These are phyloP conservation scores for Ramalina peruviana DNA, from an alignment of 495 filamentous ascomycete genomes.

Conservation along the genomic window DNA sequence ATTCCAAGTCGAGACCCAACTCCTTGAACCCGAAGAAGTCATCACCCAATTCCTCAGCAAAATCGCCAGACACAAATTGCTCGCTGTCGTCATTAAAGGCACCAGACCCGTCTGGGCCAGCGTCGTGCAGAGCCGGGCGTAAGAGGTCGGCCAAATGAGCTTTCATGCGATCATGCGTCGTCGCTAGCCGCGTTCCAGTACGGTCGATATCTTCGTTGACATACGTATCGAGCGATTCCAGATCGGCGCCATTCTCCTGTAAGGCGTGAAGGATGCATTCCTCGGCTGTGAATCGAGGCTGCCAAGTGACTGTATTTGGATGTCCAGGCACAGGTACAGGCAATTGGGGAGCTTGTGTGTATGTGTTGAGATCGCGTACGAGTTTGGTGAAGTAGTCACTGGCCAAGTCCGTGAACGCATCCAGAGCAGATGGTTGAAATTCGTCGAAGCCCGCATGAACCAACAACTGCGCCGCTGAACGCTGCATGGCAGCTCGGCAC, in stretches of 20 bases:
- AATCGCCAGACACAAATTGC: constrained; percentile 92
- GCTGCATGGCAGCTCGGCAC: constrained; percentile 69
- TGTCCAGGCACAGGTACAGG: constrained; percentile 11
- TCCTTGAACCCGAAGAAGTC: constrained; percentile 99
- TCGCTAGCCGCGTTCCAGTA: constrained; percentile 64
- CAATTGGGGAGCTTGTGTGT: constrained; percentile 68
- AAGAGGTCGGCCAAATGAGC: constrained; percentile 78
- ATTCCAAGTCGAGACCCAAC: constrained; percentile 77
- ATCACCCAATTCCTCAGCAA: constrained; percentile 92
- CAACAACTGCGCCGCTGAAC: constrained; percentile 85
- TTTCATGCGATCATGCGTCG: constrained; percentile 87
- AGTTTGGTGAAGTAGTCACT: constrained; percentile 81
- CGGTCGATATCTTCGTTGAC: constrained; percentile 89
- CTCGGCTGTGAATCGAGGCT: constrained; percentile 59
- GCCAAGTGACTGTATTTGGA: constrained; percentile 35
- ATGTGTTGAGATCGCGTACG: constrained; percentile 60
- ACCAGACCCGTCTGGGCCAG: constrained; percentile 68
- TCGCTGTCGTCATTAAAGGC: constrained; percentile 95
- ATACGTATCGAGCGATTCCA: constrained; percentile 74
- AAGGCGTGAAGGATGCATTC: constrained; percentile 81
- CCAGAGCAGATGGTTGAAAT: constrained; percentile 85
- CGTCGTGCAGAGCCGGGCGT: constrained; percentile 72
- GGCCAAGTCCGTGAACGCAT: constrained; percentile 79
- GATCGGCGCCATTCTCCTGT: constrained; percentile 62
- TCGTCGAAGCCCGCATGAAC: constrained; percentile 97